phyloP scores from a whole-genome alignment of 2,329 filamentous ascomycete genomes.

The Fusarium secorum region DNA sequence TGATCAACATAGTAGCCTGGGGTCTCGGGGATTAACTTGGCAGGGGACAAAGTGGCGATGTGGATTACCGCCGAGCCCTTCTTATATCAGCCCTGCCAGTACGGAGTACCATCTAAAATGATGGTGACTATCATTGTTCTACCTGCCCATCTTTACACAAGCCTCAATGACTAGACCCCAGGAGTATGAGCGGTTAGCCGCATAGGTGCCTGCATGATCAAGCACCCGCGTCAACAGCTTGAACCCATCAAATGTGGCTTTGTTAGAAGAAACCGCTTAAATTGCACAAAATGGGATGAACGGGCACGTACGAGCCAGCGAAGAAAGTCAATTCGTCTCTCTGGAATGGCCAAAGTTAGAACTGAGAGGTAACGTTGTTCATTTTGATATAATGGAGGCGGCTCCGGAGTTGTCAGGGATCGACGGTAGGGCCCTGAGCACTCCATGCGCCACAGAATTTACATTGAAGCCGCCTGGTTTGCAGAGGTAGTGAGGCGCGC shows the following conservation, averaged over 20 bases:
- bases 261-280: neutral
- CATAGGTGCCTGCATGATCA: neutral
- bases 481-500: constrained; percentile 4
- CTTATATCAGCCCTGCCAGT: constrained; percentile 23
- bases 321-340: constrained; percentile 18
- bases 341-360: constrained; percentile 30
- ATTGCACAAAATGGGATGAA: constrained; percentile 1
- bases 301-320: constrained; percentile 31
- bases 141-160: constrained; percentile 1
- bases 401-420: constrained; percentile 10
- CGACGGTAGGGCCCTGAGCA: constrained; percentile 17
- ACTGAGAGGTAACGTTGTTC: constrained; percentile 12
- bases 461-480: neutral
- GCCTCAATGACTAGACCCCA: neutral
- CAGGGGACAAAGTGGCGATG: neutral
- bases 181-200: neutral
- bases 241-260: neutral
- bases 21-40: neutral
- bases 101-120: constrained; percentile 26
- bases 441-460: constrained; percentile 18
- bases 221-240: neutral
- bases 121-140: constrained; percentile 6
- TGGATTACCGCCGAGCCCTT: constrained; percentile 21
- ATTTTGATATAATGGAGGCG: constrained; percentile 7
- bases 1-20: constrained; percentile 1